Percentiles rank a stretch among this genome's conserved stretches.
phyloP scores from a whole-genome alignment of 164 flowering plant species.

The Magnolia sinica region DNA sequence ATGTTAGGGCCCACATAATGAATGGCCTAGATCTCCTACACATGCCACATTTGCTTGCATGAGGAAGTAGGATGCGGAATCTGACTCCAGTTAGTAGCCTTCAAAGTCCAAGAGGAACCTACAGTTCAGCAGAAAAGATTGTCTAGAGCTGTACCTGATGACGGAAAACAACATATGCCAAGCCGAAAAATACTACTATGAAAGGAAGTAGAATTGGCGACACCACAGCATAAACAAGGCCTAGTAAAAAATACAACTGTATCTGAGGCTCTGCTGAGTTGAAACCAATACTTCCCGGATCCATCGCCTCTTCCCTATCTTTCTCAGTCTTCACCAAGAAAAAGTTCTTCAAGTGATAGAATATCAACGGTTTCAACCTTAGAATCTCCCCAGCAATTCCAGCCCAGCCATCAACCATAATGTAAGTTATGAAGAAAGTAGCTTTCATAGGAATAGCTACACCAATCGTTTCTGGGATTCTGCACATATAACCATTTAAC shows the following conservation, averaged over 20 bases:
- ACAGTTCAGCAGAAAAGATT: not conserved
- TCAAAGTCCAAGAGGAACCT: no score
- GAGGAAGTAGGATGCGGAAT: no score
- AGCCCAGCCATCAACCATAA: constrained; percentile 99
- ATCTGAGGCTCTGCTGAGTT: constrained; percentile 78
- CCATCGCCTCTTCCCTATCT: constrained; percentile 90
- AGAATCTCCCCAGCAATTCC: constrained; percentile 86
- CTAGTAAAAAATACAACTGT: constrained; percentile 86
- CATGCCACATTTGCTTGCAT: no score
- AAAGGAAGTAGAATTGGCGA: constrained; percentile 82
- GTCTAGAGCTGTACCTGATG: constrained; percentile 60
- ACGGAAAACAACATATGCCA: constrained; percentile 78
- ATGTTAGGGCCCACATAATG: no score
- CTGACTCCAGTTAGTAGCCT: no score
- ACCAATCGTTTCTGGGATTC: constrained; percentile 74
- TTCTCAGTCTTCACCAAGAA: constrained; percentile 83
- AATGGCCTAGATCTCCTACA: no score
- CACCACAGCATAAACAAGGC: constrained; percentile 84
- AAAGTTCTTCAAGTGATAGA: constrained; percentile 70
- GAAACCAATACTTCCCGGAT: constrained; percentile 83
- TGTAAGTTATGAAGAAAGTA: constrained; percentile 86
- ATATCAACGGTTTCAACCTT: constrained; percentile 64
- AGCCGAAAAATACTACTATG: constrained; percentile 70
- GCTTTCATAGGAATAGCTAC: constrained; percentile 91
- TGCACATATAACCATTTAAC: constrained; percentile 28